Base-by-base conservation (phyloP, 768 basidiomycete genomes). In the Tricholoma flavovirens region DNA sequence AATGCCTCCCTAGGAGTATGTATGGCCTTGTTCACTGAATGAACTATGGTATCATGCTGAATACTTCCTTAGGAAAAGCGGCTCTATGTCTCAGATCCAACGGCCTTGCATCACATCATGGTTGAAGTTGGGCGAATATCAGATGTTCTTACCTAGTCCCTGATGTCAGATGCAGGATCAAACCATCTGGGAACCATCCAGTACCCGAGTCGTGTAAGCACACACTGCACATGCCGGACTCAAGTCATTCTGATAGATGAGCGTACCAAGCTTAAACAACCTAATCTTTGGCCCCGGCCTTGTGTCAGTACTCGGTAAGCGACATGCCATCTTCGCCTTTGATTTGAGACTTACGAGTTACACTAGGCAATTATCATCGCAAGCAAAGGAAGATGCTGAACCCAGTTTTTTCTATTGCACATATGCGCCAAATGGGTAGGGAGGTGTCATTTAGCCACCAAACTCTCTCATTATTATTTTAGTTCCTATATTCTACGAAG, bases 1-100 rank as follows among this genome's bases (percentile, higher is more conserved):
- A 66, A 69, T 30, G 71, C 69, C 2, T 53, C 71, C 9, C 62
- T 77, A 19, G 73, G 74, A 1, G 77, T 77, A 26, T 7, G 42
- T n/a, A n/a, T n/a, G n/a, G n/a, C n/a, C 22, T 10, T 3, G 53
- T 14, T 70, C 59, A 7, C 11, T 15, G 24, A 17, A 7, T n/a
- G n/a, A n/a, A n/a, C n/a, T n/a, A n/a, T n/a, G n/a, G n/a, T 54
- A 76, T 81, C 21, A 48, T 77, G 19, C 65, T 79, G 14, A 79
- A 78, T 63, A 78, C n/a, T n/a, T n/a, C n/a, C n/a, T n/a, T n/a
- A n/a, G n/a, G n/a, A n/a, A n/a, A n/a, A n/a, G n/a, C n/a, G n/a
- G n/a, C n/a, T n/a, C n/a, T n/a, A n/a, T n/a, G n/a, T n/a, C n/a
- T n/a, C n/a, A n/a, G n/a, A n/a, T n/a, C n/a, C n/a, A n/a, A n/a